Evolutionary conservation across 805 yeast genomes (phyloP), one percentile per base, ranked within the genome.

Genomic region (Yarrowia sp.): DNA sequence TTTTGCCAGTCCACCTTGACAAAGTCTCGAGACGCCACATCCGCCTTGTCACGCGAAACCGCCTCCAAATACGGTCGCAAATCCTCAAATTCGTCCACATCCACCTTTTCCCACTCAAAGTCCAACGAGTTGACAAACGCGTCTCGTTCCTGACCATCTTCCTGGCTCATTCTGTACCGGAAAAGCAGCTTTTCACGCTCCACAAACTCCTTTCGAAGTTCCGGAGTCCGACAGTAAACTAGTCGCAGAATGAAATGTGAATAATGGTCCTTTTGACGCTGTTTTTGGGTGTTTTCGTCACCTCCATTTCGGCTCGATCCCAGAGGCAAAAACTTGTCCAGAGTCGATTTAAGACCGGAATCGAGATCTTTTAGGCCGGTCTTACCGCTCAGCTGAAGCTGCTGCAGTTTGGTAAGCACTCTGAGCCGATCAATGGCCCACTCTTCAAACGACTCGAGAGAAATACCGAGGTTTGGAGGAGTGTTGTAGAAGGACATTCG

Each of bases 351-450:
- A 69, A 93, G 78, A 3, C 82, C 77, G 10, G 77, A 72, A 69
- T 88, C 93, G 36, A 85, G 83, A 65, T 92, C 97, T 68, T 89
- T 84, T 1, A 90, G 82, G 71, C 93, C 98, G 59, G 95, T 87
- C 72, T 91, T 97, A 64, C 92, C 82, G n/a, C 24, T 32, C 30
- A 26, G 41, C n/a, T 41, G 51, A 1, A 33, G 41, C 40, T 41
- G 63, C 48, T 58, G 63, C 6, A 58, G 19, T 17, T 58, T 58
- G 4, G 32, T 32, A 66, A 95, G 79, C 9, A 95, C 84, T 72
- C 88, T 86, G 67, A 93, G 80, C 66, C 99, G 79, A 72, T 93
- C 98, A 64, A 95, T 87, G 4, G 98, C 98, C 97, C 98, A 95
- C 4, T 82, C 81, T 76, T 95, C 99, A 75, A 95, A 95, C 71